Evolutionary conservation across 768 basidiomycete species (phyloP), one percentile per base, ranked within the genome.

Genomic region (Mycena sanguinolenta): DNA sequence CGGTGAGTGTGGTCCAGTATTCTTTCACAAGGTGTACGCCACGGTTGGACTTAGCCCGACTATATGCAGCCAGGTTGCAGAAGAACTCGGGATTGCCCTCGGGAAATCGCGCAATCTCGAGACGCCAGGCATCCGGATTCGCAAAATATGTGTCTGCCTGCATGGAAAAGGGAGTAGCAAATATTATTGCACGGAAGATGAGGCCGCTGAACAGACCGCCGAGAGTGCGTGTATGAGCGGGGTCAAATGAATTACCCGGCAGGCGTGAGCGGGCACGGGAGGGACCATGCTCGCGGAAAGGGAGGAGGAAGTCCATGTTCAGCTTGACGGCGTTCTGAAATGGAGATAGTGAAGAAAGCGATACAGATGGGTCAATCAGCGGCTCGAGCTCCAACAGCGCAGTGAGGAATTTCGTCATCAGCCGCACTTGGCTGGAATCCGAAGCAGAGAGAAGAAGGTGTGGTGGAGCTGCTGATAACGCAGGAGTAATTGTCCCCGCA

Each of bases 261-360:
- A 1, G 14, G 4, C 4, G 32, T 25, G 0, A 46, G 42, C 2
- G 1, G 2, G 2, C 54, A 27, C 1, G 62, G 16, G 39, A 69
- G 5, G 68, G 68, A 6, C 27, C 68, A 1, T 39, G 23, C 34
- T 69, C 50, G 0, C 62, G 42, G 14, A 58, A 69, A 4, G 68
- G 68, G 25, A 13, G 44, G 12, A 59, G 8, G 34, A 36, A 52
- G 25, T 69, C 58, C 30, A 32, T 63, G 3, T 21, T n/a, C 1
- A 32, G 2, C 14, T 42, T 0, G 10, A 62, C 16, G 1, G 34
- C 1, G 8, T 28, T 13, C 21, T 63, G 53, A 17, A 36, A 63
- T 4, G 9, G 16, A 17, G 9, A 19, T 1, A 19, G 34, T 58
- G 21, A 42, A 42, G 8, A 17, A 2, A 12, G 21, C 12, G 3